These are phyloP conservation scores for Clonostachys solani DNA, from an alignment of 2,329 filamentous ascomycete genomes.

Conservation along the genomic window DNA sequence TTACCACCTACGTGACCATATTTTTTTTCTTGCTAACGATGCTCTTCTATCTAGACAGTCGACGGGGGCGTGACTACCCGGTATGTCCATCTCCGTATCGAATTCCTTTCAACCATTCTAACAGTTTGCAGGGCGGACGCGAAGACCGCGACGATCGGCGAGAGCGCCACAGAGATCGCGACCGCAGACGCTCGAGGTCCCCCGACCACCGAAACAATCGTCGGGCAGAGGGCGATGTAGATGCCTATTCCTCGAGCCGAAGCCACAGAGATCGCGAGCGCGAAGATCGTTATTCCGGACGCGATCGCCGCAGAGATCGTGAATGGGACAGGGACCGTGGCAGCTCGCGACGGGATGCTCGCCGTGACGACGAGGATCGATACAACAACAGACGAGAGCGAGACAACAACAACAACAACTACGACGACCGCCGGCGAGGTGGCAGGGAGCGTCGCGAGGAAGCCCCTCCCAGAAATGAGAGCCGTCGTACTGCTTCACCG, in stretches of 20 bases:
- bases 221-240: slow-evolving; percentile 73
- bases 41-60: slow-evolving; percentile 31
- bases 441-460: slow-evolving; percentile 39
- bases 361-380: slow-evolving; percentile 62
- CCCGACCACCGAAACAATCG: slow-evolving; percentile 66
- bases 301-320: slow-evolving; percentile 63
- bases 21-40: slow-evolving; percentile 22
- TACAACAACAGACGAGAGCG: slow-evolving; percentile 52
- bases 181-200: slow-evolving; percentile 79
- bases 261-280: slow-evolving; percentile 91
- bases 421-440: slow-evolving; percentile 47
- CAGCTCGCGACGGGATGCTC: slow-evolving; percentile 53
- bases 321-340: slow-evolving; percentile 72
- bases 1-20: slow-evolving; percentile 10
- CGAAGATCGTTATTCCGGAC: slow-evolving; percentile 82
- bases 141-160: slow-evolving; percentile 27
- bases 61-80: slow-evolving; percentile 51
- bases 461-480: slow-evolving; percentile 37
- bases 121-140: slow-evolving; percentile 3
- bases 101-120: neutral
- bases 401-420: slow-evolving; percentile 36
- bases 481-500: slow-evolving; percentile 72
- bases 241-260: slow-evolving; percentile 89
- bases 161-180: slow-evolving; percentile 38
- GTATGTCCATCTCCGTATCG: slow-evolving; percentile 28